Base-by-base conservation (phyloP, 2,329 filamentous ascomycete genomes). In the Paracoccidioides lutzii region DNA sequence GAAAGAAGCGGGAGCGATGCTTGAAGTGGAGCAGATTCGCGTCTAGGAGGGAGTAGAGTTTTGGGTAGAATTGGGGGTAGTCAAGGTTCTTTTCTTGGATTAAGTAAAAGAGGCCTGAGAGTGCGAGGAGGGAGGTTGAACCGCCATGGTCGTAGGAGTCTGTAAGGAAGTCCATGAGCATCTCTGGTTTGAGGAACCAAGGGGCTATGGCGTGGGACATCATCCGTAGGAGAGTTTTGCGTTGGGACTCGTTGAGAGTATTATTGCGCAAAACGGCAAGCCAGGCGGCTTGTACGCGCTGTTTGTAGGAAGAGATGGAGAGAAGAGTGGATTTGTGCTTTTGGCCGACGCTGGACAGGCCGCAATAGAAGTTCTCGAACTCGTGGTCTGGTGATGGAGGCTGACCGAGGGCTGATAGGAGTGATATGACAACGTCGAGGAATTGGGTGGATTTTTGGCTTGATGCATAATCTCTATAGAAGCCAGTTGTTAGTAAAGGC, bases 141-240 rank as follows among this genome's bases (percentile, higher is more conserved):
- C 93, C 93, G 53, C 91, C 90, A 6, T 84, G 76, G 64, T 96
- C 80, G 74, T 95, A 97, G 35, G 85, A 94, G 72, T 93, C 88
- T n/a, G 90, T 95, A 55, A 98, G 75, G 70, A 97, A 98, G 73
- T 98, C 93, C 78, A 95, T 90, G 38, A 98, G 79, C 43, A 95
- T 78, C 66, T 97, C 91, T 1, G 90, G 86, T 59, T 89, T 87
- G 50, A 78, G 80, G 71, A 97, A 95, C 87, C 89, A 95, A 0
- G 91, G 90, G 30, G 87, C 86, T 62, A 96, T 88, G 38, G 83
- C 83, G 44, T 81, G 81, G 1, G 88, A 83, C 72, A 94, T 85
- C 59, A 86, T 79, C 58, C 81, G 79, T 50, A 98, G 77, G 2
- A 95, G 78, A 51, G 77, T 76, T 69, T 97, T 97, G 53, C 87